Percentiles rank a stretch among this genome's conserved stretches.
Conservation (phyloP, 2,329 filamentous ascomycete genomes). For the Penicillium sp. region DNA sequence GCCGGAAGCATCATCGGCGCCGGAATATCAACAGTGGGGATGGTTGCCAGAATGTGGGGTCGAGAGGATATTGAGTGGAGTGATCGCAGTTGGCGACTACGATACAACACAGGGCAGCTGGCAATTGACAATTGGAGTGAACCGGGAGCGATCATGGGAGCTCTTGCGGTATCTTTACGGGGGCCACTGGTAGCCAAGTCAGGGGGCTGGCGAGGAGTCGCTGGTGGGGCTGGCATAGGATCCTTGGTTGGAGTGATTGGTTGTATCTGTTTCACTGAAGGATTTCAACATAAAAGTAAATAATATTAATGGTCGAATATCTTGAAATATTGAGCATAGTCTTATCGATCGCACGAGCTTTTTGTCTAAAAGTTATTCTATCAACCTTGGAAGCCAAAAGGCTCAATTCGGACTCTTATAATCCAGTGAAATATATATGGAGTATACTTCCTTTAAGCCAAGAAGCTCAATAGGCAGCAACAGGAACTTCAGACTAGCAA, state of each 20-base stretch:
- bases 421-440: too few species aligned
- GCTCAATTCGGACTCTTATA: too few species aligned
- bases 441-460: too few species aligned
- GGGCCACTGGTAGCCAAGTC: neutral
- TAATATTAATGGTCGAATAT: neutral
- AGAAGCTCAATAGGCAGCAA: too few species aligned
- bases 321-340: too few species aligned
- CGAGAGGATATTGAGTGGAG: conserved; percentile 63
- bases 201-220: neutral
- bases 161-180: neutral
- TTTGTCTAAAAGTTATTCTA: too few species aligned
- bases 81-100: conserved; percentile 62
- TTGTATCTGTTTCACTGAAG: neutral
- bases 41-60: conserved; percentile 55
- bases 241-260: neutral
- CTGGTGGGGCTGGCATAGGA: neutral
- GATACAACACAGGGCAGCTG: conserved; percentile 59
- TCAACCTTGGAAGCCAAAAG: too few species aligned
- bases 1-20: conserved; percentile 49
- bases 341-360: too few species aligned
- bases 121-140: conserved; percentile 12
- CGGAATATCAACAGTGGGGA: conserved; percentile 46
- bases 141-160: conserved; percentile 1
- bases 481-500: too few species aligned
- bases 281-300: neutral